Evolutionary conservation across 257 asterid genomes (phyloP).

Genomic region (Nicotiana knightiana): DNA sequence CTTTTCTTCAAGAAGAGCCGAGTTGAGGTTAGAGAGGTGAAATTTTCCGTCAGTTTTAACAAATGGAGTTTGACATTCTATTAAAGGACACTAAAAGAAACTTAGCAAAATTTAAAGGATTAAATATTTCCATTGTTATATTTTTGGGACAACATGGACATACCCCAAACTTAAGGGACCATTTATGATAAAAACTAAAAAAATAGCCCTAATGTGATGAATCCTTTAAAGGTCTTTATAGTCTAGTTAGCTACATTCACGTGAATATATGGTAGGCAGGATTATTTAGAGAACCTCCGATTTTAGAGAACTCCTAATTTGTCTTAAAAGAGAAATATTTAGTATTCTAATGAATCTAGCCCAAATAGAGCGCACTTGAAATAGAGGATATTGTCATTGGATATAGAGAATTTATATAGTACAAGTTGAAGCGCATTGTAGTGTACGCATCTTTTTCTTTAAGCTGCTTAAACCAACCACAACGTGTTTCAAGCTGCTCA

Average conservation of each 20-base stretch:
- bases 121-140: neutral
- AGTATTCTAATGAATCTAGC: neutral
- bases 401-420: neutral
- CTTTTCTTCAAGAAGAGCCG: neutral
- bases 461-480: neutral
- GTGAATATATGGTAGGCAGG: neutral
- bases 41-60: neutral
- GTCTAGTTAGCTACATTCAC: neutral
- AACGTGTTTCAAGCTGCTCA: neutral
- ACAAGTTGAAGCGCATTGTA: neutral
- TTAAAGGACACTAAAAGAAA: neutral
- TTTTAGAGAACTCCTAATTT: neutral
- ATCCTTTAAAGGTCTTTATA: neutral
- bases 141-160: neutral
- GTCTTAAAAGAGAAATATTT: conserved; percentile 4
- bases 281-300: neutral
- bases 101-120: neutral
- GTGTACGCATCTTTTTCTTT: neutral
- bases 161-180: neutral
- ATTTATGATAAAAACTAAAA: neutral
- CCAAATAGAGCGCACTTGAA: neutral
- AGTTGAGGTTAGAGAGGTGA: neutral
- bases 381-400: neutral
- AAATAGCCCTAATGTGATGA: neutral
- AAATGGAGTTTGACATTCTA: neutral